A percentile compares a stretch with the other conserved stretches of the same genome.
These are phyloP conservation scores for Phialocephala sp. DNA, from an alignment of 2,329 filamentous ascomycete species.

Conservation along the genomic window DNA sequence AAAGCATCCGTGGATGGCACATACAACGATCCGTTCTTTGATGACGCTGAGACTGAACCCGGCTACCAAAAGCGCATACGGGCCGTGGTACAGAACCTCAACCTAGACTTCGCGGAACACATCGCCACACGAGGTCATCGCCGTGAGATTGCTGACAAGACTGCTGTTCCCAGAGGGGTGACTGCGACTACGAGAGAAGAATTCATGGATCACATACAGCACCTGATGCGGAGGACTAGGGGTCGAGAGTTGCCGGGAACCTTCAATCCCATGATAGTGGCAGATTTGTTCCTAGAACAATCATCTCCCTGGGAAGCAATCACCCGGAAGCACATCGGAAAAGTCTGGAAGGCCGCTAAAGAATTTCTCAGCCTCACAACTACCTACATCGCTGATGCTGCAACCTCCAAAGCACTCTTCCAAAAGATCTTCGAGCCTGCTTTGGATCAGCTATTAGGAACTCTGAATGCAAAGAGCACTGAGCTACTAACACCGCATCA, in stretches of 20 bases:
- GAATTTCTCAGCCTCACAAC: conserved; percentile 46
- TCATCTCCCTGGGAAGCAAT: conserved; percentile 58
- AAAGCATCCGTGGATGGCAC: conserved; percentile 55
- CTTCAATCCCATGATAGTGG: conserved; percentile 64
- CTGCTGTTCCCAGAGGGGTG: conserved; percentile 23
- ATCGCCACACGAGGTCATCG: conserved; percentile 52
- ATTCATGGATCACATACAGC: conserved; percentile 49
- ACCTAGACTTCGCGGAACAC: conserved; percentile 51
- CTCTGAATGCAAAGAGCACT: conserved; percentile 48
- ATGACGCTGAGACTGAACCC: conserved; percentile 37
- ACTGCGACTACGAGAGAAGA: conserved; percentile 42
- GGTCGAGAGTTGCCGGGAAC: conserved; percentile 64
- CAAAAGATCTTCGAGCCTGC: conserved; percentile 48
- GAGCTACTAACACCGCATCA: conserved; percentile 55
- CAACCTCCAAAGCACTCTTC: conserved; percentile 47
- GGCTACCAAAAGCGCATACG: conserved; percentile 55
- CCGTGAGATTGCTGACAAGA: conserved; percentile 43
- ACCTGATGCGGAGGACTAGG: conserved; percentile 50
- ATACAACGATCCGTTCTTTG: conserved; percentile 60
- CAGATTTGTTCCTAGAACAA: conserved; percentile 65
- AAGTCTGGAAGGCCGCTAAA: conserved; percentile 43
- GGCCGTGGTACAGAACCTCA: conserved; percentile 58
- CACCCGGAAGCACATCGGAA: conserved; percentile 45
- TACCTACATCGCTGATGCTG: conserved; percentile 46
- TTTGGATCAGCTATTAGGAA: conserved; percentile 46